These are phyloP conservation scores for Torulaspora globosa DNA, from an alignment of 1,139 yeast species.

Conservation along the genomic window DNA sequence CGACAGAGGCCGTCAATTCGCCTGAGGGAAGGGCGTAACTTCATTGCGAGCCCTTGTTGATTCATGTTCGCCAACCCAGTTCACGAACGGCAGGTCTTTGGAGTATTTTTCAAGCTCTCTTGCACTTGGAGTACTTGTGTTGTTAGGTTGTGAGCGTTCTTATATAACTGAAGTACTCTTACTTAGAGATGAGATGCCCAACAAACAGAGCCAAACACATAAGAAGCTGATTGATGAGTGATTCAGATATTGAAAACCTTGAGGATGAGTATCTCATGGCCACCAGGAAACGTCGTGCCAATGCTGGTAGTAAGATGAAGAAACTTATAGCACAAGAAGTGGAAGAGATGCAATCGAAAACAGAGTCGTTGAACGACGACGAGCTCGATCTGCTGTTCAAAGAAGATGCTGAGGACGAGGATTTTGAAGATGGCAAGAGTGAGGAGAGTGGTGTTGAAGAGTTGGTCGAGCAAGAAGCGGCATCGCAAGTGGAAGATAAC, in stretches of 20 bases:
- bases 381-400: constrained; percentile 70
- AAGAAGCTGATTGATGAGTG: constrained; percentile 8
- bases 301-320: constrained; percentile 85
- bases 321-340: constrained; percentile 67
- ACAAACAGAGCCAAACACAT: background rate
- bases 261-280: constrained; percentile 43
- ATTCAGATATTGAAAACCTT: constrained; percentile 9
- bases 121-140: background rate
- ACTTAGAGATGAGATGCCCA: background rate
- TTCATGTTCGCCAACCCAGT: background rate
- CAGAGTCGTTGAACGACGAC: constrained; percentile 54
- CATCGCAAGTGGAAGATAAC: constrained; percentile 38
- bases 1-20: background rate
- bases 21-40: background rate
- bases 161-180: background rate
- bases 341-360: constrained; percentile 40
- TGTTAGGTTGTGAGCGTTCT: background rate
- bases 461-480: constrained; percentile 51
- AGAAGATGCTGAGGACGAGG: constrained; percentile 82
- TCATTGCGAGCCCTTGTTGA: background rate
- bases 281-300: constrained; percentile 71
- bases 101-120: background rate
- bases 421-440: constrained; percentile 45
- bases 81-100: background rate
- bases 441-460: constrained; percentile 39